Evolutionary conservation across 164 flowering plant species (phyloP).

Genomic region (Aristolochia californica): DNA sequence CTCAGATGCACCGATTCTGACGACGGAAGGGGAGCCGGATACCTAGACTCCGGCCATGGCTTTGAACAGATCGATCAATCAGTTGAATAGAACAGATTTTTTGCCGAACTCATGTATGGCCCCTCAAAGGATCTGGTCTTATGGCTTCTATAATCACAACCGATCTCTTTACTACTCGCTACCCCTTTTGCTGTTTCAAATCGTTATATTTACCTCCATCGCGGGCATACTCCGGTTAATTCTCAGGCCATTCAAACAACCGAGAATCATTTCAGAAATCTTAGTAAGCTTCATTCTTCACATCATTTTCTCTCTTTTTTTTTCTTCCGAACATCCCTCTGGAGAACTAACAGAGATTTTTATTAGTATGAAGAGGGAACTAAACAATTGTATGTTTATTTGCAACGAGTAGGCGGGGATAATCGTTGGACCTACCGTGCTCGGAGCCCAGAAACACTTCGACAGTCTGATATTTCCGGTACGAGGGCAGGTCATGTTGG

Average conservation of each 20-base stretch:
- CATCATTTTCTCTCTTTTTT: background rate
- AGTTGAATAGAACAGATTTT: too few species aligned
- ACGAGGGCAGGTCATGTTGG: slow-evolving; percentile 11
- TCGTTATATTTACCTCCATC: slow-evolving; percentile 18
- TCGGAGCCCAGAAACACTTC: slow-evolving; percentile 28
- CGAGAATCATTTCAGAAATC: slow-evolving; percentile 14
- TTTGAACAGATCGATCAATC: too few species aligned
- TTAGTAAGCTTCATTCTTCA: background rate
- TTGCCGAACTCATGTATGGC: too few species aligned
- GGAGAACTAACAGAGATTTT: too few species aligned
- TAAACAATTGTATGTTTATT: background rate
- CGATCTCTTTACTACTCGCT: slow-evolving; percentile 26
- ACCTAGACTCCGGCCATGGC: too few species aligned
- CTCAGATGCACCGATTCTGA: too few species aligned
- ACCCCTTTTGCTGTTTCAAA: slow-evolving; percentile 23
- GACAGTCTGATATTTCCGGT: slow-evolving; percentile 21
- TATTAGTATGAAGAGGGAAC: background rate
- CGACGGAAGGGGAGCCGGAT: too few species aligned
- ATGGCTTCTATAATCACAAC: background rate
- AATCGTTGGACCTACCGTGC: slow-evolving; percentile 45
- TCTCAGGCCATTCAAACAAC: slow-evolving; percentile 46
- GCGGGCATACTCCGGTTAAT: slow-evolving; percentile 25
- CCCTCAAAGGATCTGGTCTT: background rate
- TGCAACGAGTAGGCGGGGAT: slow-evolving; percentile 23
- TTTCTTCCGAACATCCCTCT: background rate